These are phyloP conservation scores for Serendipita sp. DNA, from an alignment of 768 basidiomycete genomes.

Conservation along the genomic window DNA sequence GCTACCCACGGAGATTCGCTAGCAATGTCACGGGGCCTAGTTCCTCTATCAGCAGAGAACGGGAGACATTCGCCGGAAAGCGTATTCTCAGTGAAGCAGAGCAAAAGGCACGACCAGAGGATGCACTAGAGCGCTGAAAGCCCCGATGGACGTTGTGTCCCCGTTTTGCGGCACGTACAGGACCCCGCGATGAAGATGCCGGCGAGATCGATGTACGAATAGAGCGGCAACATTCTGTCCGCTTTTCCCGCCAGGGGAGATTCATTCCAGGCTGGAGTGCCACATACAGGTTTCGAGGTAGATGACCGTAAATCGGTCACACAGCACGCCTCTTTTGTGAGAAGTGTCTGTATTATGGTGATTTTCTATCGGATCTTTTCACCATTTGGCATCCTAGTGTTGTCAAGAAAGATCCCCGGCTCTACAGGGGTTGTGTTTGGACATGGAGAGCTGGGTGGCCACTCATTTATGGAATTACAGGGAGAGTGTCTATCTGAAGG, in stretches of 20 bases:
- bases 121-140: not conserved
- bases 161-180: not conserved
- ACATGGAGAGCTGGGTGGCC: not conserved
- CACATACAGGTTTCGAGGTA: not conserved
- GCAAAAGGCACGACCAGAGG: not conserved
- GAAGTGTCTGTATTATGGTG: not conserved
- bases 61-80: not conserved
- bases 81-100: not conserved
- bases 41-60: not conserved
- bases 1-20: not conserved
- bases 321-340: not conserved
- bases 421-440: not conserved
- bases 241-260: not conserved
- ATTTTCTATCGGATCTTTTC: conserved; percentile 3
- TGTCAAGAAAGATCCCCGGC: not conserved
- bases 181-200: not conserved
- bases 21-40: not conserved
- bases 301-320: not conserved
- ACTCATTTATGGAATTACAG: not conserved
- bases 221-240: not conserved
- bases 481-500: not conserved
- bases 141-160: too few relatives aligned
- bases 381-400: too few relatives aligned
- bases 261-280: not conserved
- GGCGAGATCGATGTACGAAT: not conserved